A percentile compares a stretch with the other conserved stretches of the same genome.
Conservation (phyloP, 1,139 yeast genomes). For the Pichia sorboxylosa region DNA sequence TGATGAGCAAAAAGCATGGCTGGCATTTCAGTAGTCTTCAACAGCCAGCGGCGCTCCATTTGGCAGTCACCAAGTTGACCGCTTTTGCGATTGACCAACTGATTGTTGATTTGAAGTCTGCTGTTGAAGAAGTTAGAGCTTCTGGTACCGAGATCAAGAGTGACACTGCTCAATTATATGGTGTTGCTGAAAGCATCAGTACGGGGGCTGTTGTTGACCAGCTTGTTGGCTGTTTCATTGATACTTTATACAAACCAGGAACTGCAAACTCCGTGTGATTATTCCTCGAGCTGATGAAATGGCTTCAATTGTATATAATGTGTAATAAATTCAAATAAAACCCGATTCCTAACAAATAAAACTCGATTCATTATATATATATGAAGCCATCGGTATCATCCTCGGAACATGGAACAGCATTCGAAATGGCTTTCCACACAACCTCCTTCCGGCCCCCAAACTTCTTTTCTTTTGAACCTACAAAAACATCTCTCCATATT, state of each 20-base stretch:
- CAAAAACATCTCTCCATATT: too few species aligned
- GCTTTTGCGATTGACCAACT: constrained; percentile 53
- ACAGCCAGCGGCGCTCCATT: constrained; percentile 80
- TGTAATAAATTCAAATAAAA: too few species aligned
- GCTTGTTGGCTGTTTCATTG: constrained; percentile 68
- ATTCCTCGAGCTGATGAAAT: too few species aligned
- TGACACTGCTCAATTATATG: constrained; percentile 81
- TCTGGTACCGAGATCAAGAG: constrained; percentile 27
- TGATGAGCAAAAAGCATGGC: constrained; percentile 45
- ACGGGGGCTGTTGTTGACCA: constrained; percentile 80
- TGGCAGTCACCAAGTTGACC: constrained; percentile 74
- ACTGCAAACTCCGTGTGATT: constrained; percentile 9
- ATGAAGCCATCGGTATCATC: too few species aligned
- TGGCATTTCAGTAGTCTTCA: constrained; percentile 90
- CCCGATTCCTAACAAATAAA: too few species aligned
- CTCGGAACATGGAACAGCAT: too few species aligned
- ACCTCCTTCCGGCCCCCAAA: too few species aligned
- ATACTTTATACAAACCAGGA: constrained; percentile 66
- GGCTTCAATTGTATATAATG: too few species aligned
- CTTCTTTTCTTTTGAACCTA: too few species aligned
- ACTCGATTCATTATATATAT: too few species aligned
- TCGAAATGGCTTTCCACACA: too few species aligned
- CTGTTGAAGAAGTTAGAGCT: constrained; percentile 30
- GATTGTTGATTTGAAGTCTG: constrained; percentile 39
- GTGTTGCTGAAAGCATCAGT: constrained; percentile 84